Conservation (phyloP, 169 alveolate species). For the Neospora caninum region DNA sequence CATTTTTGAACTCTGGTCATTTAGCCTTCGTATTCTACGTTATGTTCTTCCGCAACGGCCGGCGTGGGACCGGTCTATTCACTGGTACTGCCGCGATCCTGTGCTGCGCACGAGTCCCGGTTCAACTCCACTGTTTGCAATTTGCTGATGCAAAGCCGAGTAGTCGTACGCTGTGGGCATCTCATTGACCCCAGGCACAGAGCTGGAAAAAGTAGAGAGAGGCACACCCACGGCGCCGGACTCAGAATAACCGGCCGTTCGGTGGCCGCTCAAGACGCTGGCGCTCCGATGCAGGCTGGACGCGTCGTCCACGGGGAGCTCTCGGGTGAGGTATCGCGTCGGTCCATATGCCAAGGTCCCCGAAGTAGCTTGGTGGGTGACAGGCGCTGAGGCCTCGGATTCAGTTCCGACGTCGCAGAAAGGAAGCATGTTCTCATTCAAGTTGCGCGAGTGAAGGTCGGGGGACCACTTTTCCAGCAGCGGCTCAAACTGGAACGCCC, state of each 20-base stretch:
- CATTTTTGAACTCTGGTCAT: no score
- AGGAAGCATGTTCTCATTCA: slow-evolving; percentile 81
- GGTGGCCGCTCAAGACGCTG: neutral
- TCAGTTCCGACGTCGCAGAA: neutral
- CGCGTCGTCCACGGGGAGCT: neutral
- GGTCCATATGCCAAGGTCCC: neutral
- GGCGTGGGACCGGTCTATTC: neutral
- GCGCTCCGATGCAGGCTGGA: neutral
- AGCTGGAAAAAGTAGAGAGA: neutral
- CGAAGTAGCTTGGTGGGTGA: neutral
- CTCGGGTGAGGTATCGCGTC: neutral
- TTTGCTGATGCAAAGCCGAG: slow-evolving; percentile 13
- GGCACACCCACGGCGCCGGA: neutral
- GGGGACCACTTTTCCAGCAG: slow-evolving; percentile 87
- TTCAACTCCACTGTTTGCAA: neutral
- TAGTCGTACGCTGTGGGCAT: slow-evolving; percentile 46
- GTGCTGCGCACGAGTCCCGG: neutral
- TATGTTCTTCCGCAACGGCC: neutral
- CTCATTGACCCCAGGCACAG: slow-evolving; percentile 15
- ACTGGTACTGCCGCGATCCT: neutral
- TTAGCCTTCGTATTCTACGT: no score
- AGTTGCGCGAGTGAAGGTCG: slow-evolving; percentile 83
- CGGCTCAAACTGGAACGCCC: slow-evolving; percentile 88
- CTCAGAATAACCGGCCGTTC: neutral
- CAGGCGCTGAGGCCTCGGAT: neutral